Percentiles rank a stretch among this genome's conserved stretches.
Conservation (phyloP, 176 grass and related monocot genomes). For the Zea luxurians region DNA sequence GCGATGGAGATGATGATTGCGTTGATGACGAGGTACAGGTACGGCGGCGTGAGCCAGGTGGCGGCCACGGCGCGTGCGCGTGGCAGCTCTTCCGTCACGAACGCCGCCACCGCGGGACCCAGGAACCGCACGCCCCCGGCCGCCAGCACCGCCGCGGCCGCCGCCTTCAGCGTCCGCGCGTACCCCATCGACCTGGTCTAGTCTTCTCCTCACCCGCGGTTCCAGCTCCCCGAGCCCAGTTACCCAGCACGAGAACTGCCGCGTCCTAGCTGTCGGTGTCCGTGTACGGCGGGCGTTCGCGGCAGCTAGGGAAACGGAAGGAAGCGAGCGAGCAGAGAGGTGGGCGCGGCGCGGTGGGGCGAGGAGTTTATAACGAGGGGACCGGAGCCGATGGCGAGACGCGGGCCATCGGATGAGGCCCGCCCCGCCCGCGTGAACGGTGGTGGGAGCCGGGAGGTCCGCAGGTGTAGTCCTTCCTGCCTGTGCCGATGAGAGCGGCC, state of each 20-base stretch:
- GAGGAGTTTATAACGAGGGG: slow-evolving; percentile 38
- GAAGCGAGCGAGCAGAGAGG: background rate
- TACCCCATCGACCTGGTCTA: slow-evolving; percentile 42
- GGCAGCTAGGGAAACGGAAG: slow-evolving; percentile 8
- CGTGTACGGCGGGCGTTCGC: background rate
- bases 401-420: background rate
- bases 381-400: background rate
- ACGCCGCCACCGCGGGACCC: slow-evolving; percentile 45
- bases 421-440: background rate
- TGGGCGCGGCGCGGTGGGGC: background rate
- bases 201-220: background rate
- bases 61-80: slow-evolving; percentile 43
- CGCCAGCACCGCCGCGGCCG: slow-evolving; percentile 39
- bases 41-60: slow-evolving; percentile 80
- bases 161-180: slow-evolving; percentile 44
- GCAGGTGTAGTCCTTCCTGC: too few relatives aligned
- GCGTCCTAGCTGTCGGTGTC: background rate
- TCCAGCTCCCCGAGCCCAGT: background rate
- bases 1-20: slow-evolving; percentile 95
- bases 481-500: too few relatives aligned
- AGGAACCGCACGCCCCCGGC: slow-evolving; percentile 46
- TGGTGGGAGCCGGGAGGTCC: too few relatives aligned
- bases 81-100: slow-evolving; percentile 60
- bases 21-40: slow-evolving; percentile 91
- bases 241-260: too few relatives aligned